Evolutionary conservation across 148 eudicot species (phyloP), one percentile per base, ranked within the genome.

Genomic region (Cornus controversa): DNA sequence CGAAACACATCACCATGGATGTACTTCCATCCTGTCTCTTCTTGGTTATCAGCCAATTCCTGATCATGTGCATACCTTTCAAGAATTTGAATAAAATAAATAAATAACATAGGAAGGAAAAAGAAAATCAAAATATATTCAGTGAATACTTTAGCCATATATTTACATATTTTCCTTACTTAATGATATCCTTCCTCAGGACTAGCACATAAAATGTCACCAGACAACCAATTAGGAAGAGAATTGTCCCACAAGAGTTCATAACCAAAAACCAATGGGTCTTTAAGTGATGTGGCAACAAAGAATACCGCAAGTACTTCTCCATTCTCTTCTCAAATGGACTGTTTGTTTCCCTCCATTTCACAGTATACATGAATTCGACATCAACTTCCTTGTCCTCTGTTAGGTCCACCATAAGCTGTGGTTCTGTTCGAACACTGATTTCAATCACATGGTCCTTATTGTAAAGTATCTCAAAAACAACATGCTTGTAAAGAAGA

Each of bases 1-100:
- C 81, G 60, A 31, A 79, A 79, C 14, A 79, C 81, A 66, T 79
- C 81, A 50, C 81, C 81, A 34, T 79, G 83, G 72, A 80, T 45
- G 79, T 63, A 54, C 57, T 82, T 82, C 84, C 84, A 82, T 20
- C 84, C 84, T 5, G 58, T 81, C 42, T 77, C 84, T 29, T 77
- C 84, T 68, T 73, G 80, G 34, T 69, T 77, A 36, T 82, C 80
- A 67, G 42, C 18, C 25, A 45, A n/a, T 50, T 68, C 77, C 74
- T 72, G 78, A n/a, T 74, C 75, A 28, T 69, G 11, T 0, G 67
- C 72, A 69, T 68, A 82, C 75, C 84, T 82, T 72, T 78, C 60
- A 71, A 16, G 67, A 16, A 71, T 36, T 42, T 57, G 45, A 40
- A 31, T 16, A 2, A 42, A 16, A 7, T 27, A 18, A 73, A 23